Base-by-base conservation (phyloP, 768 basidiomycete species). In the Suillus variegatus region DNA sequence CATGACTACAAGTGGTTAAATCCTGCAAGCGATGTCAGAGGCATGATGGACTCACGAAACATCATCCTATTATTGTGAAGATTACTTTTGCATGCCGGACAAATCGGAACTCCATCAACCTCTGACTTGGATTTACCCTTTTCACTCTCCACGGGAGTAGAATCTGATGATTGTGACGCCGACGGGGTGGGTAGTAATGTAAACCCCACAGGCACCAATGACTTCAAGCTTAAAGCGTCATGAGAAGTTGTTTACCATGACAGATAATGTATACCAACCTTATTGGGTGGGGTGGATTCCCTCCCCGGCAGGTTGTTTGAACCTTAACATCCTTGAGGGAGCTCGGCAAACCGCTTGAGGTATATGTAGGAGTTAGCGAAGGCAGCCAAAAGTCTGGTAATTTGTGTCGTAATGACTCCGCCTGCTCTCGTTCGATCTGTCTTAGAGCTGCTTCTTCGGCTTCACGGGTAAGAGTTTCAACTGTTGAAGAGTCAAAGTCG, bases 311-410 rank as follows among this genome's bases (percentile, higher is more conserved):
- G n/a, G n/a, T n/a, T n/a, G n/a, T n/a, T n/a, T n/a, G n/a, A n/a
- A n/a, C n/a, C n/a, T n/a, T n/a, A n/a, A n/a, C n/a, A n/a, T n/a
- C n/a, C n/a, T n/a, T n/a, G n/a, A n/a, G n/a, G n/a, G n/a, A n/a
- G n/a, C n/a, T n/a, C n/a, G n/a, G n/a, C n/a, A n/a, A n/a, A n/a
- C 88, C 88, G 58, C 73, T 82, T 40, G 91, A 82, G 32, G 85
- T 79, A 76, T 92, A 87, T 52, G 85, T 96, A 0, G 96, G 96
- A 0, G 96, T 95, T 32, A 97, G 79, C 0, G 93, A 94, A 3
- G 95, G 95, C 46, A 99, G 82, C 97, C 97, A 99, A 75, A 97
- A 99, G 71, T 97, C 95, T 2, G 97, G 95, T 3, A 99, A 84
- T 76, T 98, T 97, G 66, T 87, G 85, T 65, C 90, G 92, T 64